These are phyloP conservation scores for Alternaria atra DNA, from an alignment of 2,329 filamentous ascomycete species.

Conservation along the genomic window DNA sequence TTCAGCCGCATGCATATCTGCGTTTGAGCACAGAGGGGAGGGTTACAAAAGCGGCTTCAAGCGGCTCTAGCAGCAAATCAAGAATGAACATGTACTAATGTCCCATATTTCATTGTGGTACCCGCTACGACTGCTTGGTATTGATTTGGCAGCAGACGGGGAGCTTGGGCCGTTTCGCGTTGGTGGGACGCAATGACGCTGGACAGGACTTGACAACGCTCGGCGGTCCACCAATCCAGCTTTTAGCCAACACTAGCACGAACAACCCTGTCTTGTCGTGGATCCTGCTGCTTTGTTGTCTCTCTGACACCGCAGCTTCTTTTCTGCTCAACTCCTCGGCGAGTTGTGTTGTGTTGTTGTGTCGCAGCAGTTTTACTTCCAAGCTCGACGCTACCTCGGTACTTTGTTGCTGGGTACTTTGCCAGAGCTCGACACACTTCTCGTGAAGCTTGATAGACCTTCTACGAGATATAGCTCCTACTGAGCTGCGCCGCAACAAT, in stretches of 20 bases:
- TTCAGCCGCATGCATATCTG: constrained; percentile 3
- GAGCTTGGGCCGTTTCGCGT: constrained; percentile 24
- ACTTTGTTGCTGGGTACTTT: neutral
- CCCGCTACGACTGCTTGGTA: neutral
- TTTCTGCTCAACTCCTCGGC: neutral
- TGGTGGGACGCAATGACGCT: constrained; percentile 26
- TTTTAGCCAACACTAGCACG: constrained; percentile 21
- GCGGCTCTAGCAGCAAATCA: constrained; percentile 4
- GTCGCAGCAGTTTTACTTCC: neutral
- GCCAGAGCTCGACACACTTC: neutral
- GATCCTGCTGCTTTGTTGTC: constrained; percentile 12
- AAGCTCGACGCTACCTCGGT: constrained; percentile 1
- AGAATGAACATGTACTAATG: neutral
- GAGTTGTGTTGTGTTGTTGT: neutral
- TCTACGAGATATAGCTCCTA: neutral
- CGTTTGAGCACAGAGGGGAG: constrained; percentile 1
- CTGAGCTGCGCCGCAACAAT: constrained; percentile 31
- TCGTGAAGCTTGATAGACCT: constrained; percentile 4
- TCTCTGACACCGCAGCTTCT: constrained; percentile 1
- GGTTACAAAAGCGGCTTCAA: neutral
- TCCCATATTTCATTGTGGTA: neutral
- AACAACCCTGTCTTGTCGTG: constrained; percentile 6
- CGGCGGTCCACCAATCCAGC: constrained; percentile 15
- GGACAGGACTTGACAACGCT: neutral
- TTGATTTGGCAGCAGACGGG: constrained; percentile 2